Percentiles rank a stretch among this genome's conserved stretches.
Conservation (phyloP, 2,329 filamentous ascomycete genomes). For the Thyridium curvatum region DNA sequence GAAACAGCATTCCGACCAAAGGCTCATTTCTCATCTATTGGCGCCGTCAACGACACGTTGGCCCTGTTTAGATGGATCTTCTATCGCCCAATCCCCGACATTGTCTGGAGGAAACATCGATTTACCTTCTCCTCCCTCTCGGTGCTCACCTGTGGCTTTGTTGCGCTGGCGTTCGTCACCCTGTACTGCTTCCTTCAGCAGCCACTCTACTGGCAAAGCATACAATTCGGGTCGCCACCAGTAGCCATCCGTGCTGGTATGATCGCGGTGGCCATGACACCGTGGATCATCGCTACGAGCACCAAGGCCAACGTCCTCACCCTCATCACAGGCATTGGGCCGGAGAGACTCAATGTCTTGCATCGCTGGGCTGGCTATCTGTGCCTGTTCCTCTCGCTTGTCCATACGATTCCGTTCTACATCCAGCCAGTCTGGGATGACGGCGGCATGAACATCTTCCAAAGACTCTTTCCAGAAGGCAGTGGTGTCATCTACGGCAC, state of each 20-base stretch:
- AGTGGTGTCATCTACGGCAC: conserved; percentile 76
- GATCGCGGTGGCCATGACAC: conserved; percentile 85
- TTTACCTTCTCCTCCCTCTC: conserved; percentile 78
- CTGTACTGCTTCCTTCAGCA: conserved; percentile 84
- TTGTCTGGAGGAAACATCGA: conserved; percentile 60
- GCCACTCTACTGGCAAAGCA: conserved; percentile 84
- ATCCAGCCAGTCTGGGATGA: conserved; percentile 82
- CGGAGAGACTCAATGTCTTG: conserved; percentile 85
- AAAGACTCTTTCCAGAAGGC: conserved; percentile 58
- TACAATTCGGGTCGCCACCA: conserved; percentile 80
- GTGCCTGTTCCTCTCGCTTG: conserved; percentile 72
- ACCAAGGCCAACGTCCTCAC: conserved; percentile 88
- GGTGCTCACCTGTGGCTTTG: conserved; percentile 60
- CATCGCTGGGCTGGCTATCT: conserved; percentile 90
- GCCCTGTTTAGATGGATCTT: conserved; percentile 85
- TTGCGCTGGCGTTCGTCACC: conserved; percentile 65
- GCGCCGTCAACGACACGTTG: conserved; percentile 68
- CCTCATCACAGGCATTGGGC: conserved; percentile 80
- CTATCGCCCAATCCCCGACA: conserved; percentile 75
- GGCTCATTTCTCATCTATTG: conserved; percentile 70
- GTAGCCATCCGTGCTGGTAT: conserved; percentile 83
- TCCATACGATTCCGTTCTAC: conserved; percentile 87
- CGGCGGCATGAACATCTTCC: conserved; percentile 64
- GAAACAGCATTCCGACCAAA: conserved; percentile 54
- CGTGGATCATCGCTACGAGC: conserved; percentile 85